A percentile compares a stretch with the other conserved stretches of the same genome.
phyloP scores from a whole-genome alignment of 257 asterid genomes.

The Solanum neorickii region DNA sequence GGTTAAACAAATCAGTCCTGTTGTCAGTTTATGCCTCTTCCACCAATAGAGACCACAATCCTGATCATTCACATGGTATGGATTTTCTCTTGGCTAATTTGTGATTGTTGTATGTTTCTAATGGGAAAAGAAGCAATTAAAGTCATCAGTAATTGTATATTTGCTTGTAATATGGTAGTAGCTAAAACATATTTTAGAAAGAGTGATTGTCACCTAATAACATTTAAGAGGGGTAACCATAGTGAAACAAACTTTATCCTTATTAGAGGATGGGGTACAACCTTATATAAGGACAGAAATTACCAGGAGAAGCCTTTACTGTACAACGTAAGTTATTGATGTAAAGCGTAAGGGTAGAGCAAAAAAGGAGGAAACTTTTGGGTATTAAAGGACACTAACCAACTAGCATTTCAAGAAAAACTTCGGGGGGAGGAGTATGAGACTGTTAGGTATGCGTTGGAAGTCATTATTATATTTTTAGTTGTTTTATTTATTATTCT shows the following conservation, averaged over 20 bases:
- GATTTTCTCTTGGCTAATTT: constrained; percentile 11
- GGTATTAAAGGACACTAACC: not conserved
- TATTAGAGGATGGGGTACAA: not conserved
- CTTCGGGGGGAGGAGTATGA: not conserved
- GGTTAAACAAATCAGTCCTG: constrained; percentile 95
- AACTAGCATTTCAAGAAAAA: not conserved
- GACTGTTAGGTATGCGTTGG: no score
- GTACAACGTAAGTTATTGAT: not conserved
- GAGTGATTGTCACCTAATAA: not conserved
- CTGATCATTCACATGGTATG: constrained; percentile 72
- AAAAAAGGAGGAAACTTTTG: not conserved
- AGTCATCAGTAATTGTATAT: not conserved
- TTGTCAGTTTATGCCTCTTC: constrained; percentile 91
- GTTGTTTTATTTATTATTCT: no score
- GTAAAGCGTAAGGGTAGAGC: not conserved
- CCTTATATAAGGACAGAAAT: not conserved
- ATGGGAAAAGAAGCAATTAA: not conserved
- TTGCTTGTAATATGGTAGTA: not conserved
- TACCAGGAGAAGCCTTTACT: not conserved
- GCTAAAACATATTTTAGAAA: not conserved
- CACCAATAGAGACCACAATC: constrained; percentile 38
- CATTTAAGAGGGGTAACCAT: not conserved
- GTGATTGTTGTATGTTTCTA: not conserved
- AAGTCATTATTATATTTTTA: no score
- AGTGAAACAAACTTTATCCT: not conserved